Evolutionary conservation across 1,284 basidiomycete species (phyloP), one percentile per base, ranked within the genome.

Genomic region (Melampsora americana): DNA sequence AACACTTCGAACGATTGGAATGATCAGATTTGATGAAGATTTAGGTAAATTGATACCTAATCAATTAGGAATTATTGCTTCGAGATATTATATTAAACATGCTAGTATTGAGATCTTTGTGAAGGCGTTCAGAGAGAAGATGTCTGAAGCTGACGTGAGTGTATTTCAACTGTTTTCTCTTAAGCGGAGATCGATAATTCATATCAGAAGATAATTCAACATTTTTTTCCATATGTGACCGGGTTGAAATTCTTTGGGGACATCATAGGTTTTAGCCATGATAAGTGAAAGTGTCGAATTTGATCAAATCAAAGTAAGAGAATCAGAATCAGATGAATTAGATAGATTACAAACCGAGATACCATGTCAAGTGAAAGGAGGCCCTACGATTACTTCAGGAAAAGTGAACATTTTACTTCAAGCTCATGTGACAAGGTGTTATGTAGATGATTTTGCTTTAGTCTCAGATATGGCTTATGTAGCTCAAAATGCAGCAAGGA

Each of bases 341-440:
- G 88, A 91, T 78, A 84, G 84, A 82, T 85, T 98, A 84, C 86
- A 89, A 70, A 84, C 86, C 71, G 85, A 85, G 50, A 85, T 90
- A 73, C 92, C 92, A 2, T 96, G 93, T 81, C 87, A 90, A 72
- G 92, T 96, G 68, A 99, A 99, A 85, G 96, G 99, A 83, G 87
- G 90, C 65, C 92, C 95, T 5, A 95, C 98, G 79, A 94, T 98
- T 81, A 92, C 94, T 0, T 90, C 93, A 0, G 92, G 91, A 69
- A 99, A 99, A 85, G 93, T 96, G 83, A 99, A 97, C 83, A 92
- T 99, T 77, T 86, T 99, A 44, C 86, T 99, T 32, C 96, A 99
- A 84, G 91, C 89, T 3, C 92, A 89, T 83, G 93, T 99, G 78
- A 97, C 93, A 30, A 85, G 87, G 69, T 86, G 88, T 28, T 86